These are phyloP conservation scores for Phytophthora boehmeriae DNA, from an alignment of 352 stramenopile genomes.

Conservation along the genomic window DNA sequence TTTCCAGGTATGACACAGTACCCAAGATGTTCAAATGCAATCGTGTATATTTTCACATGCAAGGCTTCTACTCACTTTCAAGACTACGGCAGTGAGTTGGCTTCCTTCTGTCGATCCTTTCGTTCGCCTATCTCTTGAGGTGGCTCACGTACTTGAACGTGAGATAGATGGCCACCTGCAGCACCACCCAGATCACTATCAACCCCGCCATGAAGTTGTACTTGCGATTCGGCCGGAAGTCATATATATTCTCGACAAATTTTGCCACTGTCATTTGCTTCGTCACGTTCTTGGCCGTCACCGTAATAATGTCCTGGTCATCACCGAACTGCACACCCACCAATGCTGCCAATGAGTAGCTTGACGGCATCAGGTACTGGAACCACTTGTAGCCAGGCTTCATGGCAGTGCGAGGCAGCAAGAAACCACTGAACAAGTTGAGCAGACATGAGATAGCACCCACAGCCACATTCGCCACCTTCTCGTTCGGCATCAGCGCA, in stretches of 20 bases:
- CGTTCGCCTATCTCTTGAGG: slow-evolving; percentile 52
- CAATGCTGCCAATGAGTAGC: slow-evolving; percentile 42
- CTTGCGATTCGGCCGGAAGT: slow-evolving; percentile 45
- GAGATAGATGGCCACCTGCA: slow-evolving; percentile 53
- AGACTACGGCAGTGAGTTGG: background rate
- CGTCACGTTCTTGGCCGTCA: background rate
- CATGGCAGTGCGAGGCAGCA: slow-evolving; percentile 44
- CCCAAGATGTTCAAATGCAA: no score
- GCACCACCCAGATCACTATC: slow-evolving; percentile 47
- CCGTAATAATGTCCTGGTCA: slow-evolving; percentile 15
- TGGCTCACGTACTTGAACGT: slow-evolving; percentile 70
- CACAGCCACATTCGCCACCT: slow-evolving; percentile 65
- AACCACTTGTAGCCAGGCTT: slow-evolving; percentile 53
- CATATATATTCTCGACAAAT: slow-evolving; percentile 41
- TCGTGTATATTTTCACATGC: slow-evolving; percentile 15
- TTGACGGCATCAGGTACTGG: slow-evolving; percentile 53
- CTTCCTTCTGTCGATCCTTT: no score
- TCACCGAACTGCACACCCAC: slow-evolving; percentile 34
- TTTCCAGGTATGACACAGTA: no score
- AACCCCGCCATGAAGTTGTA: slow-evolving; percentile 40
- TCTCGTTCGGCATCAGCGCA: slow-evolving; percentile 54
- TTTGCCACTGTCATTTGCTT: slow-evolving; percentile 9
- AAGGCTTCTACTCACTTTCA: slow-evolving; percentile 1
- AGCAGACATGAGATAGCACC: slow-evolving; percentile 56
- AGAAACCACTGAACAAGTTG: slow-evolving; percentile 56